Base-by-base conservation (phyloP, 225 moss, liverwort and hornwort species). In the Bryoerythrophyllum caledonicum region DNA sequence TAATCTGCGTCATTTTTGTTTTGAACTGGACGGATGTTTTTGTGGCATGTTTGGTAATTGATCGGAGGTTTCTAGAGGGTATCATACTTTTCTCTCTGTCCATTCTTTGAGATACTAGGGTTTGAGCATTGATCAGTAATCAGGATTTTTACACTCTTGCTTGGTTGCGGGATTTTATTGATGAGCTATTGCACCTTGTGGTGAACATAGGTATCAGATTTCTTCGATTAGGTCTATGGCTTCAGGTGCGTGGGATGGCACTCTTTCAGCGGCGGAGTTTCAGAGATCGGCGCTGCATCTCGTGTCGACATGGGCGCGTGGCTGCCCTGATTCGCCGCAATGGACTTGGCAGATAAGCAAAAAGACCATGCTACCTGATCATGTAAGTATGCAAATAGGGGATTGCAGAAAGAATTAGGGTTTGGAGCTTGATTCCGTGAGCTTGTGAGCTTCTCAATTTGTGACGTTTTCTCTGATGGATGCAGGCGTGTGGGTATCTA, bases 401-500 rank as follows among this genome's bases (percentile, higher is more conserved):
- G 4, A 44, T 44, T 44, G 14, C 44, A 44, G 17, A 19, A 6
- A 17, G 5, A 49, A 17, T 49, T 51, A 26, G 28, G 38, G 41
- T 70, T 77, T 26, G 77, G 20, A 44, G 56, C 34, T 74, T 27
- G 26, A 43, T 66, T 64, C 40, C 24, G 61, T 24, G 38, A 49
- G 20, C 8, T 19, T 11, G 53, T 17, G 63, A 26, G 19, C 19
- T 74, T 63, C 73, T 30, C n/a, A n/a, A n/a, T 58, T 60, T 40
- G 49, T 77, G 67, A 57, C n/a, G 25, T n/a, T 34, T 43, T 17
- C 68, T 48, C 59, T 79, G 74, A 26, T 85, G 68, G 60, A 56
- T 83, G 76, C 77, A 90, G 90, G 68, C 49, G 61, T 74, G 65
- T 63, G 90, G 87, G 43, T 85, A 87, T 61, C 51, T 90, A 44